Evolutionary conservation across 2,329 filamentous ascomycete species (phyloP).

Genomic region (Aspergillus alliaceus): DNA sequence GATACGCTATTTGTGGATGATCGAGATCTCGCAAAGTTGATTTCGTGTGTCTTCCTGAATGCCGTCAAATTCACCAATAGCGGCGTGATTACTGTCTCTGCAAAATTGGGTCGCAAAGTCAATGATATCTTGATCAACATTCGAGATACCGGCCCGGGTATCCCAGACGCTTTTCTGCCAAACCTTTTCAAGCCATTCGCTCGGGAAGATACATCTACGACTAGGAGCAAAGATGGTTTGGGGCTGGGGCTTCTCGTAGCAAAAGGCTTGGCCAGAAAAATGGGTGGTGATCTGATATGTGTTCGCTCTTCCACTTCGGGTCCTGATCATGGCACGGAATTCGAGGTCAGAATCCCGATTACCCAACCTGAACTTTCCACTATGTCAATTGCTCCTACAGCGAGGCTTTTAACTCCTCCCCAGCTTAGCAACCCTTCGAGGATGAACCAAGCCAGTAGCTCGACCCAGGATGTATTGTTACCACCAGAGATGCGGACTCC

Average conservation of each 20-base stretch:
- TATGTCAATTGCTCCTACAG: constrained; percentile 50
- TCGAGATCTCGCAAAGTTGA: constrained; percentile 62
- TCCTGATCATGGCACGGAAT: constrained; percentile 63
- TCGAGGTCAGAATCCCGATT: constrained; percentile 66
- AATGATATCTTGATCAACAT: constrained; percentile 63
- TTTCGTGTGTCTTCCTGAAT: constrained; percentile 65
- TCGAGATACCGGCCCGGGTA: constrained; percentile 67
- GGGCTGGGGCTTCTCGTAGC: constrained; percentile 71
- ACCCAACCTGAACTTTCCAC: constrained; percentile 47
- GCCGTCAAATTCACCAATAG: constrained; percentile 70
- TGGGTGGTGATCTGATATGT: constrained; percentile 67
- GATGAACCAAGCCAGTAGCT: constrained; percentile 23
- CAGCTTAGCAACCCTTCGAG: constrained; percentile 21
- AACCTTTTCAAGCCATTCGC: constrained; percentile 70
- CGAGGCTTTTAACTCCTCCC: constrained; percentile 39
- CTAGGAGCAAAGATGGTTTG: constrained; percentile 66
- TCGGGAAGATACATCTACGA: constrained; percentile 67
- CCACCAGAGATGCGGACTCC: constrained; percentile 26
- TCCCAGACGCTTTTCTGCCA: constrained; percentile 64
- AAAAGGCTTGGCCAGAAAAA: constrained; percentile 67
- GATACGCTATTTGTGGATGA: constrained; percentile 57
- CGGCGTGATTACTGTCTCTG: constrained; percentile 59
- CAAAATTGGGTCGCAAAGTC: constrained; percentile 51
- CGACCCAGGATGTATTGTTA: constrained; percentile 19
- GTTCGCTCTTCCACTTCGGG: constrained; percentile 63